A percentile compares a stretch with the other conserved stretches of the same genome.
phyloP scores from a whole-genome alignment of 768 basidiomycete species.

The Tulasnella sp. region DNA sequence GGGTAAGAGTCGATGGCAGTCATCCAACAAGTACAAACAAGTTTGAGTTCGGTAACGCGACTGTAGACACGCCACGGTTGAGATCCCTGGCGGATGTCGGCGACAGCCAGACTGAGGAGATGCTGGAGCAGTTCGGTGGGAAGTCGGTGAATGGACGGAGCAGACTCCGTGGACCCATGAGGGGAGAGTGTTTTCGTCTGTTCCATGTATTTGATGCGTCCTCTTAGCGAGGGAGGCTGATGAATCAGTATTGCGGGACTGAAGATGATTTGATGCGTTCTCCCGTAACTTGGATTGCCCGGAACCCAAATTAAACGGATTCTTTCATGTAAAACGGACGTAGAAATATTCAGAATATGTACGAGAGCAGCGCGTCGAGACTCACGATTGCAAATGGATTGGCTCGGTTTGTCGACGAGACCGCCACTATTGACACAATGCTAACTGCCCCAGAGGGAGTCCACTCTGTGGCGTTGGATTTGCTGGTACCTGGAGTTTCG shows the following conservation, averaged over 20 bases:
- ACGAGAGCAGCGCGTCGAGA: too few species aligned
- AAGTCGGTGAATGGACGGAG: neutral
- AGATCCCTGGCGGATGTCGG: neutral
- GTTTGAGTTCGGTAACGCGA: neutral
- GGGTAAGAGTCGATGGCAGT: slow-evolving; percentile 9
- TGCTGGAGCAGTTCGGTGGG: neutral
- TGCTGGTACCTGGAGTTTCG: too few species aligned
- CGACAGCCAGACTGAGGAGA: neutral
- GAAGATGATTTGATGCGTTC: neutral
- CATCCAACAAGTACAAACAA: neutral
- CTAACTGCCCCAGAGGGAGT: too few species aligned
- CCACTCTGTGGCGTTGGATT: too few species aligned
- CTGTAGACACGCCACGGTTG: neutral
- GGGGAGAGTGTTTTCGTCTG: neutral
- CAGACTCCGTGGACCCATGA: neutral
- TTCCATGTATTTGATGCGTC: neutral
- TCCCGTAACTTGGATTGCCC: neutral
- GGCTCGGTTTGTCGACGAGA: too few species aligned
- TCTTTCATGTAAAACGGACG: too few species aligned
- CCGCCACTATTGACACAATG: too few species aligned
- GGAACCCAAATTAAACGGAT: too few species aligned
- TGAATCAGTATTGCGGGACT: neutral
- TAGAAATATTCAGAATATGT: too few species aligned
- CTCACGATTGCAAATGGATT: too few species aligned
- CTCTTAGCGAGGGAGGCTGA: neutral